phyloP scores from a whole-genome alignment of 768 basidiomycete species.

The Leccinum rimulosum region DNA sequence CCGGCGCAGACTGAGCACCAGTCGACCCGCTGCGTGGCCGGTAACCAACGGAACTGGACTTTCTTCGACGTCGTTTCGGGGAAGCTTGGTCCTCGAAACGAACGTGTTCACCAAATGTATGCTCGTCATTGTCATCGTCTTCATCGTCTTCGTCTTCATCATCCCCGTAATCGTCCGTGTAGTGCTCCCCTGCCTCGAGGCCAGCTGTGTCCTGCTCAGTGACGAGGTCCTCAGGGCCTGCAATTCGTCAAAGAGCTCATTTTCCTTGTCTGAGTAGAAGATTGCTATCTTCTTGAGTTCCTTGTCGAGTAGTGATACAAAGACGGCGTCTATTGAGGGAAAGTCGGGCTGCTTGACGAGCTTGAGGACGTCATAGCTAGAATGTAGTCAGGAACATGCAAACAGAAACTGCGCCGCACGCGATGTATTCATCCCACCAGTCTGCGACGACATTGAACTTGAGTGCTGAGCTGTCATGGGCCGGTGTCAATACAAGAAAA shows the following conservation, averaged over 20 bases:
- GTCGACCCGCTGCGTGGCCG: conserved; percentile 26
- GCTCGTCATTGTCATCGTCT: conserved; percentile 51
- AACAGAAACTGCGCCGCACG: conserved; percentile 46
- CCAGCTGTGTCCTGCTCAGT: neutral
- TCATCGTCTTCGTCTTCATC: conserved; percentile 53
- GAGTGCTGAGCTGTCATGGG: conserved; percentile 60
- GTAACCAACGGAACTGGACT: conserved; percentile 29
- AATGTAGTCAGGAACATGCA: neutral
- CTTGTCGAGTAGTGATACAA: neutral
- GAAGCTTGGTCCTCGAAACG: conserved; percentile 26
- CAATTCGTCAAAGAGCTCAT: neutral
- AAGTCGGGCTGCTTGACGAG: conserved; percentile 21
- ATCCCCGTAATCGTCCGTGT: conserved; percentile 38
- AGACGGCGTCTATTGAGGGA: neutral
- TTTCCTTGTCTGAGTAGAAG: neutral
- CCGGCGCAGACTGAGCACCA: neutral
- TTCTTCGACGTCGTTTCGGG: conserved; percentile 36
- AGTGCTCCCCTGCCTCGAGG: neutral
- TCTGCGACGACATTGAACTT: conserved; percentile 91
- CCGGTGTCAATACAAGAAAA: neutral
- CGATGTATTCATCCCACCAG: conserved; percentile 92
- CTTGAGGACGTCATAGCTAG: conserved; percentile 83
- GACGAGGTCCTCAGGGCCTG: neutral
- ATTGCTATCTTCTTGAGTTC: neutral
- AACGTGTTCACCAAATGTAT: conserved; percentile 22